Evolutionary conservation across 2,329 filamentous ascomycete genomes (phyloP), one percentile per base, ranked within the genome.

Genomic region (Fusarium siculi): DNA sequence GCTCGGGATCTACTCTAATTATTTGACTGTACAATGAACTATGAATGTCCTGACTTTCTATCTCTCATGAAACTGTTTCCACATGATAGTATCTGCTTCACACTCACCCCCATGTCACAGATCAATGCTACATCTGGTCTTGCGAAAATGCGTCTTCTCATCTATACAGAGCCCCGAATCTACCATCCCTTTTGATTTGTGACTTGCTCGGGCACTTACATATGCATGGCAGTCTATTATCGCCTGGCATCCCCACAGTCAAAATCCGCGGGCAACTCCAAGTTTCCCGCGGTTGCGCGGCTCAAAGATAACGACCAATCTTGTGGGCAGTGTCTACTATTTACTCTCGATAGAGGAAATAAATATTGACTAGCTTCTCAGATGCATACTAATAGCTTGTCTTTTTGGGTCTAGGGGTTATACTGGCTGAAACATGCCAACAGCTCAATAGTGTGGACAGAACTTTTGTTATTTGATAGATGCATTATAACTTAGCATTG

Each of bases 251-350:
- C 47, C 25, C 50, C 47, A 44, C 66, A 46, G n/a, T 5, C 42
- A 34, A 47, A 32, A 11, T 23, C 66, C 52, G 66, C 66, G 58
- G 66, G 28, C 42, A 70, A 63, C 42, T 44, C 9, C 4, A 7
- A 40, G 53, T 70, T 66, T 53, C 21, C 68, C 68, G 66, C 68
- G 68, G 66, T 37, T 66, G 49, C 54, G 44, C 25, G 34, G 54
- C 19, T 16, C 49, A 19, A 19, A 39, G 47, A 39, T 23, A 21
- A 39, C 50, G 49, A 23, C 18, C n/a, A 10, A 14, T 19, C 2
- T 14, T 34, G n/a, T 52, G n/a, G 25, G 32, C 14, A 28, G 19
- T 16, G 34, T 53, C 19, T 53, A 37, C 23, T 25, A 53, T 39
- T 15, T 28, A 4, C 34, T 10, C 5, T 9, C 4, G 19, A 23